Percentiles rank a stretch among this genome's conserved stretches.
phyloP scores from a whole-genome alignment of 805 yeast genomes.

The Starmerella bombicola region DNA sequence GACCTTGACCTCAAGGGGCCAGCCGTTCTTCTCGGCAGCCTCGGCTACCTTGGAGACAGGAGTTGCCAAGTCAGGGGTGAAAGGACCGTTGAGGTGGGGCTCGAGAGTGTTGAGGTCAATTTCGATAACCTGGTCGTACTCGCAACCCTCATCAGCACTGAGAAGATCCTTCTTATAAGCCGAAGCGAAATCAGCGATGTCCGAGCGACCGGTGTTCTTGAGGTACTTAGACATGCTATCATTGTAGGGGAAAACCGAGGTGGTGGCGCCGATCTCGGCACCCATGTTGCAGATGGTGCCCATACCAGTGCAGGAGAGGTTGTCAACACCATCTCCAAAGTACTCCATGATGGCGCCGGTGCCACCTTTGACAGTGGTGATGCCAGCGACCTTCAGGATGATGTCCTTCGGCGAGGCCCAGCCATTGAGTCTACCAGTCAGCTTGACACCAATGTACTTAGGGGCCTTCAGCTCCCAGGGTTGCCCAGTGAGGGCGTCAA shows the following conservation, averaged over 20 bases:
- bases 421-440: conserved; percentile 82
- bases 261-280: conserved; percentile 98
- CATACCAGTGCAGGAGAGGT: conserved; percentile 96
- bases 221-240: conserved; percentile 78
- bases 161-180: conserved; percentile 44
- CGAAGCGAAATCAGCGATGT: conserved; percentile 71
- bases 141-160: conserved; percentile 82
- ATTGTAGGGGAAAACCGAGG: conserved; percentile 95
- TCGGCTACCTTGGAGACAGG: conserved; percentile 79
- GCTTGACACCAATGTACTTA: conserved; percentile 84
- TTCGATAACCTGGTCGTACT: conserved; percentile 87
- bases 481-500: conserved; percentile 84
- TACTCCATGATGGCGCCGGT: conserved; percentile 94
- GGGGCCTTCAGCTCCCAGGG: conserved; percentile 99
- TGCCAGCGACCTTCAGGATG: conserved; percentile 83
- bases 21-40: conserved; percentile 68
- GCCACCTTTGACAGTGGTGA: conserved; percentile 94
- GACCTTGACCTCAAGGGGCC: conserved; percentile 89
- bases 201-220: conserved; percentile 71
- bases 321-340: conserved; percentile 87
- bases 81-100: conserved; percentile 96
- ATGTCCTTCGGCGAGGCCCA: conserved; percentile 98
- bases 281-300: conserved; percentile 99
- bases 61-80: conserved; percentile 95
- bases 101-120: conserved; percentile 79